Evolutionary conservation across 495 filamentous ascomycete genomes (phyloP), one percentile per base, ranked within the genome.

Genomic region (Neurospora sp.): DNA sequence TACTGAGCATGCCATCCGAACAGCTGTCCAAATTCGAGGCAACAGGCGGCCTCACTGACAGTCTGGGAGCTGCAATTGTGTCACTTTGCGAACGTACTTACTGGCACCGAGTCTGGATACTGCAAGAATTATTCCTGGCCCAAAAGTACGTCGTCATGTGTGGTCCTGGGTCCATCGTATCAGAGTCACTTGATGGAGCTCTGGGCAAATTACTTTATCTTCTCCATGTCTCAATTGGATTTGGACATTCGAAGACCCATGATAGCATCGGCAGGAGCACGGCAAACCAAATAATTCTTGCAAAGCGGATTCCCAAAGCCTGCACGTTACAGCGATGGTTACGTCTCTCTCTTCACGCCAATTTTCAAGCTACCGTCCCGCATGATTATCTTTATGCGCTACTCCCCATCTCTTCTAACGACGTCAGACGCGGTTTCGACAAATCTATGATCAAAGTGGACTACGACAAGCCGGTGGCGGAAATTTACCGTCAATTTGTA

Each of bases 331-430:
- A 0, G 0, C 23, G 12, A 62, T 62, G 54, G 54, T 11, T 59
- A 14, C 5, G 1, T 59, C 0, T 14, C 12, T 8, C 0, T 16
- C 11, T 62, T 4, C 0, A 0, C 0, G 1, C 2, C 54, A 62
- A 62, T 31, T 16, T 16, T 5, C 12, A 31, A 31, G 54, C 54
- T 31, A 62, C 54, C 2, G 12, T 62, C 54, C 54, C 54, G 23
- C 54, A 62, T 16, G 54, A 62, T 31, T 62, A 62, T 31, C 5
- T 62, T 8, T 62, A 62, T 8, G 54, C 54, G 54, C 5, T 62
- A 7, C 12, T 62, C 23, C 16, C 54, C 12, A 62, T 62, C 5
- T 62, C 54, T 3, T 16, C 1, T 5, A 2, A 16, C 12, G 0
- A 14, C 48, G 4, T 0, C 20, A 27, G 5, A 54, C 1, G 1